Percentiles rank a stretch among this genome's conserved stretches.
These are phyloP conservation scores for Penicillium herquei DNA, from an alignment of 495 filamentous ascomycete genomes.

Conservation along the genomic window DNA sequence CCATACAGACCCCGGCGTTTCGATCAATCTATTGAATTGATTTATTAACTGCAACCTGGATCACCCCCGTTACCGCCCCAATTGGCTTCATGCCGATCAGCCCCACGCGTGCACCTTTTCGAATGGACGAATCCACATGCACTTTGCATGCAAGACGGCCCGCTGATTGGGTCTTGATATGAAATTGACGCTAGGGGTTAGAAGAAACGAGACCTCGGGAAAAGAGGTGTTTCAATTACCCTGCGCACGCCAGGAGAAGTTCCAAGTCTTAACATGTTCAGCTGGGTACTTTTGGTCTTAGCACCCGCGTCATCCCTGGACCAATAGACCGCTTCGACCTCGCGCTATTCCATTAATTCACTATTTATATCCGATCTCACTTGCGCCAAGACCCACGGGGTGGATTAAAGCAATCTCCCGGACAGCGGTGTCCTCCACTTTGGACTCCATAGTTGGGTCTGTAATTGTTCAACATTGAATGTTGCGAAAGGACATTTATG, in stretches of 20 bases:
- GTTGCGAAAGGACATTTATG: not conserved
- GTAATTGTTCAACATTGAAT: not conserved
- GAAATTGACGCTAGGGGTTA: conserved; percentile 23
- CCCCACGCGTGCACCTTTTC: conserved; percentile 14
- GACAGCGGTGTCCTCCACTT: conserved; percentile 6
- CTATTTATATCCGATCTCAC: conserved; percentile 28
- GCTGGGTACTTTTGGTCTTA: conserved; percentile 1
- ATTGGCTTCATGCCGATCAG: conserved; percentile 19
- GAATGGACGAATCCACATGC: conserved; percentile 16
- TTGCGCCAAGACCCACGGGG: conserved; percentile 10
- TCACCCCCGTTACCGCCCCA: conserved; percentile 24
- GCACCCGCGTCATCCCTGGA: not conserved
- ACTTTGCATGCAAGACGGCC: conserved; percentile 9
- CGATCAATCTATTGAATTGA: not conserved
- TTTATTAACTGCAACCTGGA: conserved; percentile 6
- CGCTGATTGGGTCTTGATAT: conserved; percentile 16
- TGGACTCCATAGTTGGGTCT: not conserved
- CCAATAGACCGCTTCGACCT: conserved; percentile 4
- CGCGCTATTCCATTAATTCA: conserved; percentile 1
- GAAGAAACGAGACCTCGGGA: not conserved
- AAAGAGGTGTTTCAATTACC: conserved; percentile 19
- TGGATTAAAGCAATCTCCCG: conserved; percentile 16
- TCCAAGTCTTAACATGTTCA: not conserved
- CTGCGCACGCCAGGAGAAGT: conserved; percentile 10
- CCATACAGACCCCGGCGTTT: not conserved